These are phyloP conservation scores for Ophiostoma populinum DNA, from an alignment of 2,329 filamentous ascomycete genomes.

Conservation along the genomic window DNA sequence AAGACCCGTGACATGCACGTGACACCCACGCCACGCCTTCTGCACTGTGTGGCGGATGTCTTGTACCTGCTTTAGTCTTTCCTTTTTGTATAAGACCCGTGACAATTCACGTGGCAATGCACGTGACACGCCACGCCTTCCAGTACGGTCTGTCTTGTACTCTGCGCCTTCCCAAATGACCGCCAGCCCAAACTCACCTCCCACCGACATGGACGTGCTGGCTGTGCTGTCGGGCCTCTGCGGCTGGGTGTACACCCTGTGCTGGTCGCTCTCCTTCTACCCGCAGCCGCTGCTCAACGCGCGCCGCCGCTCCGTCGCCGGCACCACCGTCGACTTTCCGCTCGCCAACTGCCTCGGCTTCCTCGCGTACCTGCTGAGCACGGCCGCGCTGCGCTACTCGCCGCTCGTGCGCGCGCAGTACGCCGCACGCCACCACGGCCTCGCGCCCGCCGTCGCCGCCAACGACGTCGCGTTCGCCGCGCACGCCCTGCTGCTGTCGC, in stretches of 20 bases:
- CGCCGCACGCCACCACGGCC: slow-evolving; percentile 56
- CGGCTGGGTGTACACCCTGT: slow-evolving; percentile 59
- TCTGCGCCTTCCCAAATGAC: no score
- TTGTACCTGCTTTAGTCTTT: no score
- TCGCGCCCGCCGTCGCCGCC: slow-evolving; percentile 67
- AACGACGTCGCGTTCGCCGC: slow-evolving; percentile 83
- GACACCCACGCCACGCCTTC: no score
- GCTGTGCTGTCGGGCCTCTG: slow-evolving; percentile 37
- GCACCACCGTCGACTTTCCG: slow-evolving; percentile 78
- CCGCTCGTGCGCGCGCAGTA: slow-evolving; percentile 66
- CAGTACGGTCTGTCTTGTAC: no score
- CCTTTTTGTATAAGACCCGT: no score
- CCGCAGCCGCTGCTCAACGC: slow-evolving; percentile 75
- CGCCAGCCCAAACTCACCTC: background rate
- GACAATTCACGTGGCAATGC: no score
- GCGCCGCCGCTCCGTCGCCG: slow-evolving; percentile 57
- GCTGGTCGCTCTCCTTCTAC: slow-evolving; percentile 85
- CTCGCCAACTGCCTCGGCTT: slow-evolving; percentile 56
- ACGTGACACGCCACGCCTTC: no score
- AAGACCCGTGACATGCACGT: no score
- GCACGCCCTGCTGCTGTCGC: slow-evolving; percentile 59
- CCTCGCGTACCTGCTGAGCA: slow-evolving; percentile 59
- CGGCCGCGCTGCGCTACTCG: slow-evolving; percentile 60
- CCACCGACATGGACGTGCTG: slow-evolving; percentile 21
- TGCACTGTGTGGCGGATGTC: no score